Conservation (phyloP, 805 yeast genomes). For the Scheffersomyces coipomensis region DNA sequence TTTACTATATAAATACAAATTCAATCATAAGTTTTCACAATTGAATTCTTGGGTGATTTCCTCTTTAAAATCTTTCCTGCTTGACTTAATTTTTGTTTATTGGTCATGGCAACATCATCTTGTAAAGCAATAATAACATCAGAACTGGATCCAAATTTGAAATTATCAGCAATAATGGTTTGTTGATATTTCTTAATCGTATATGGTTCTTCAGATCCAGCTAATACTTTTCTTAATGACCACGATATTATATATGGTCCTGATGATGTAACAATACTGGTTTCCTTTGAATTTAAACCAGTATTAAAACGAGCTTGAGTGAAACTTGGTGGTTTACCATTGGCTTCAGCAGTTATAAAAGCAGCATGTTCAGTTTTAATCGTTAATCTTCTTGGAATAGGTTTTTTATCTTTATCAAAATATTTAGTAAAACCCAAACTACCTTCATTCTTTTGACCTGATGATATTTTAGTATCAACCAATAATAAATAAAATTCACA, state of each 20-base stretch:
- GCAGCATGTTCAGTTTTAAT: conserved; percentile 73
- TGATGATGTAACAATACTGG: conserved; percentile 69
- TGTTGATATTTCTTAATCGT: conserved; percentile 60
- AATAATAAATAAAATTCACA: conserved; percentile 70
- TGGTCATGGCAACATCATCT: conserved; percentile 74
- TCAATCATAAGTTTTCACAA: conserved; percentile 1
- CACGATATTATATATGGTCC: conserved; percentile 85
- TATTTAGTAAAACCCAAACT: conserved; percentile 61
- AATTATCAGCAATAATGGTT: conserved; percentile 72
- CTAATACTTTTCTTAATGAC: conserved; percentile 62
- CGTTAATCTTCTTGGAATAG: conserved; percentile 65
- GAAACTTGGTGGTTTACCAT: conserved; percentile 51
- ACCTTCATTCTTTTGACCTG: conserved; percentile 57
- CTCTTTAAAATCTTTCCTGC: conserved; percentile 36
- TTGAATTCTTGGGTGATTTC: background rate
- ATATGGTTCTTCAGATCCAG: conserved; percentile 45
- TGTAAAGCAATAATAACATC: conserved; percentile 72
- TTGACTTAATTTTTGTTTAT: conserved; percentile 54
- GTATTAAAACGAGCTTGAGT: conserved; percentile 78
- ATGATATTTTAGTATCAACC: conserved; percentile 62
- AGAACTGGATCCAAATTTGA: conserved; percentile 69
- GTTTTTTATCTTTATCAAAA: conserved; percentile 64
- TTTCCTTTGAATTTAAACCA: conserved; percentile 62
- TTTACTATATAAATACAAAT: background rate
- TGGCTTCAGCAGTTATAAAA: conserved; percentile 51